Base-by-base conservation (phyloP, 495 filamentous ascomycete species). In the Aeminium ludgeri region DNA sequence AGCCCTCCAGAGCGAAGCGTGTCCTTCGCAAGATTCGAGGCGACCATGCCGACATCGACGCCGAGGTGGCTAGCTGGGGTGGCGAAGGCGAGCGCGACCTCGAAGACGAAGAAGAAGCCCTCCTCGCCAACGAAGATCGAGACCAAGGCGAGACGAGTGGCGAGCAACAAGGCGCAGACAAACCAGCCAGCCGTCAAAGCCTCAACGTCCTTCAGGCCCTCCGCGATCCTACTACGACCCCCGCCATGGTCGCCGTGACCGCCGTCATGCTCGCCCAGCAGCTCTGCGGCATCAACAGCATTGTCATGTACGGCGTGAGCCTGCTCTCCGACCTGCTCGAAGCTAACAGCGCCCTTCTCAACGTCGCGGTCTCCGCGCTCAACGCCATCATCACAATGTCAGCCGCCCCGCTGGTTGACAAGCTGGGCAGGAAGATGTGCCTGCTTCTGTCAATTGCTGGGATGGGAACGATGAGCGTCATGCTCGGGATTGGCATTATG, bases 251-350 rank as follows among this genome's bases (percentile, higher is more conserved):
- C 41, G 82, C 86, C 2, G 85, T 95, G 11, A 71, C 86, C 15
- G 83, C 76, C 3, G 76, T 94, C 47, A 96, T 96, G 91, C 62
- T 86, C 28, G 77, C 82, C 7, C 89, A 97, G 53, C 89, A 97
- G 54, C 66, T 97, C 17, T 56, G 54, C 47, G 62, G 60, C 20
- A 85, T 97, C 62, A 97, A 97, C 66, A 86, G 80, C 41, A 85
- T 96, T 50, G 77, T 97, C 57, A 94, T 97, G 85, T 96, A 97
- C 60, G 89, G 84, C 6, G 89, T 97, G 2, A 82, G 81, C 3
- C 72, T 96, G 1, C 67, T 97, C 28, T 70, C 76, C 28, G 72
- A 67, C 33, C 71, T 95, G 8, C 62, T 96, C 0, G 80, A 81
- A 6, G 74, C 78, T 18, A 79, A 70, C 23, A 84, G 86, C 0